phyloP scores from a whole-genome alignment of 257 asterid genomes.

The Prunella vulgaris region DNA sequence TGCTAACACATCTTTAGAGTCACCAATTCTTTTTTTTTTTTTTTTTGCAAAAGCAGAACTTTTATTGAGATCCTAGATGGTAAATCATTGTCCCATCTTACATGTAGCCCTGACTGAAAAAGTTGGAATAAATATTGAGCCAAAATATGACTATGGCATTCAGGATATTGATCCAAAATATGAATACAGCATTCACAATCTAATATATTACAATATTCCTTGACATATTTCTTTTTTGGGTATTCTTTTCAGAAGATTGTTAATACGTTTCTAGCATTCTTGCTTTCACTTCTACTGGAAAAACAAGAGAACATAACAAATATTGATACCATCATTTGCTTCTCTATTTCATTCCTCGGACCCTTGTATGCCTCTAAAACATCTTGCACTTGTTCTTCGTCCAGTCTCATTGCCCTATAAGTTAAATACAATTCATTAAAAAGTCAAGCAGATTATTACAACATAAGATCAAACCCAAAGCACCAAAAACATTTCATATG shows the following conservation, averaged over 20 bases:
- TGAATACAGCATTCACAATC: neutral
- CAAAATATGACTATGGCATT: neutral
- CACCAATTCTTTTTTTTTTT: neutral
- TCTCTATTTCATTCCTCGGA: conserved; percentile 77
- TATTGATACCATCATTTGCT: conserved; percentile 62
- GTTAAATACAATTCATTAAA: conserved; percentile 17
- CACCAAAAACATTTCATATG: conserved; percentile 9
- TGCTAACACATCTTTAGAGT: neutral
- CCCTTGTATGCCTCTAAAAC: conserved; percentile 65
- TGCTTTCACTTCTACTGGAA: neutral
- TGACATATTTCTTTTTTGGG: neutral
- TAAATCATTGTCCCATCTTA: neutral
- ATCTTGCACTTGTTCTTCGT: conserved; percentile 49
- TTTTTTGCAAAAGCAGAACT: neutral
- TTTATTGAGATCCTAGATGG: neutral
- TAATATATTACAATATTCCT: neutral
- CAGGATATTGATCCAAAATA: neutral
- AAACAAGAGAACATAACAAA: conserved; percentile 3
- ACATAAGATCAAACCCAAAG: conserved; percentile 6
- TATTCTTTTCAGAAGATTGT: neutral
- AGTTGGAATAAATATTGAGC: neutral
- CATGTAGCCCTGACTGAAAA: neutral
- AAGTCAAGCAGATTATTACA: conserved; percentile 14
- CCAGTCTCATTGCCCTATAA: conserved; percentile 74
- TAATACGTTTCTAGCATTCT: neutral